Conservation (phyloP, 75 land plant genomes). For the Cunninghamia lanceolata region DNA sequence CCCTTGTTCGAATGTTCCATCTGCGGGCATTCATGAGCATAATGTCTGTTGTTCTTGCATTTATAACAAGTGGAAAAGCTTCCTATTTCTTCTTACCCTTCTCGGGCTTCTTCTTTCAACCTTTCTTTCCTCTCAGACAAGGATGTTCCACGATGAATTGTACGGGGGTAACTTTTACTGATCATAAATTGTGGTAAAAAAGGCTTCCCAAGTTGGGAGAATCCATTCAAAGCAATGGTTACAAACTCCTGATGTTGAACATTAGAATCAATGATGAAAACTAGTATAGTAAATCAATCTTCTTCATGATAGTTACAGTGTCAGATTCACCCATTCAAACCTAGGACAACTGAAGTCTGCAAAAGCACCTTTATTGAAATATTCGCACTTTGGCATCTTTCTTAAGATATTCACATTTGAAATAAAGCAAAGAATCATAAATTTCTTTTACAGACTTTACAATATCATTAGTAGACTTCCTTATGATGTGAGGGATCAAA, state of each 20-base stretch:
- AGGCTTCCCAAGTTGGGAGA: not conserved
- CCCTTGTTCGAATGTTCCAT: not conserved
- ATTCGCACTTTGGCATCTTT: not conserved
- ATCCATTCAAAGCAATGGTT: not conserved
- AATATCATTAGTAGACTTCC: not conserved
- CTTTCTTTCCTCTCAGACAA: not conserved
- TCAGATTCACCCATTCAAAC: not conserved
- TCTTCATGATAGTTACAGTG: not conserved
- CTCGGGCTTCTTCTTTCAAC: not conserved
- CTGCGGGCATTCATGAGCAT: not conserved
- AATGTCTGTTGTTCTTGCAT: not conserved
- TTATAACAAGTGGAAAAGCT: not conserved
- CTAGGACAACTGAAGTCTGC: not conserved
- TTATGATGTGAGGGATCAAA: too few species aligned
- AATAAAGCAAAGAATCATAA: not conserved
- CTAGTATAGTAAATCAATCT: not conserved
- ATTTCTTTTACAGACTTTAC: not conserved
- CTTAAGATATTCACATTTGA: too few species aligned
- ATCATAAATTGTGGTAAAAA: not conserved
- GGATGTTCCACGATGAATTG: not conserved
- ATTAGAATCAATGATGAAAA: not conserved
- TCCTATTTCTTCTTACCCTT: not conserved
- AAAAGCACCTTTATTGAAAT: not conserved
- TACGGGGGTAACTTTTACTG: not conserved
- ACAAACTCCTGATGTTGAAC: not conserved